phyloP scores from a whole-genome alignment of 2,329 filamentous ascomycete genomes.

The Colletotrichum sp. region DNA sequence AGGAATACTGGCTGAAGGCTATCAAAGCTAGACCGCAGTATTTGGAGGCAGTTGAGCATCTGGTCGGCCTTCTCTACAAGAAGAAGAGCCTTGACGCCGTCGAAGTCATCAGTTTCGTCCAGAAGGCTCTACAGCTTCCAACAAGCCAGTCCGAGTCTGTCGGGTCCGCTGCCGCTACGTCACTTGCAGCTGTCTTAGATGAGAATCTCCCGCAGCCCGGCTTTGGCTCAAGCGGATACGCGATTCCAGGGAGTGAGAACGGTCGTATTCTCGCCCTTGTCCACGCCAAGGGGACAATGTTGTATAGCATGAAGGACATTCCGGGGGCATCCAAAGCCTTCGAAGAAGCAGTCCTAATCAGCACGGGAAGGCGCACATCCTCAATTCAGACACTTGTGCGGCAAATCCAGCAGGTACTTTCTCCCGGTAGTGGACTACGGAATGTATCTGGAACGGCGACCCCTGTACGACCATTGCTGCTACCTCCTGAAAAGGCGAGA shows the following conservation, averaged over 20 bases:
- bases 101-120: conserved; percentile 84
- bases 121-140: conserved; percentile 63
- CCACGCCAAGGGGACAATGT: conserved; percentile 98
- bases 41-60: conserved; percentile 93
- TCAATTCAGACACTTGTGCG: conserved; percentile 81
- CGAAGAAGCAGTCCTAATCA: conserved; percentile 92
- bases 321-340: conserved; percentile 84
- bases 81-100: conserved; percentile 86
- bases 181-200: conserved; percentile 9
- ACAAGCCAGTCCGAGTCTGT: conserved; percentile 33
- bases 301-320: conserved; percentile 88
- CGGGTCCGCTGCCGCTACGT: conserved; percentile 26
- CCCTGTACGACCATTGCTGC: conserved; percentile 63
- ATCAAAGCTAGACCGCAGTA: conserved; percentile 84
- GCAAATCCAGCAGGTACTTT: conserved; percentile 75
- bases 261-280: conserved; percentile 91
- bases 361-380: conserved; percentile 71
- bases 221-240: conserved; percentile 75
- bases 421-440: conserved; percentile 33
- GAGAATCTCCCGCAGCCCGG: conserved; percentile 23
- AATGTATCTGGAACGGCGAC: conserved; percentile 32
- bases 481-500: conserved; percentile 84
- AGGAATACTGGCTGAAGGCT: conserved; percentile 84
- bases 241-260: conserved; percentile 84
- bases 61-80: conserved; percentile 86